Conservation (phyloP, 2,329 filamentous ascomycete genomes). For the Epichloe scottii region DNA sequence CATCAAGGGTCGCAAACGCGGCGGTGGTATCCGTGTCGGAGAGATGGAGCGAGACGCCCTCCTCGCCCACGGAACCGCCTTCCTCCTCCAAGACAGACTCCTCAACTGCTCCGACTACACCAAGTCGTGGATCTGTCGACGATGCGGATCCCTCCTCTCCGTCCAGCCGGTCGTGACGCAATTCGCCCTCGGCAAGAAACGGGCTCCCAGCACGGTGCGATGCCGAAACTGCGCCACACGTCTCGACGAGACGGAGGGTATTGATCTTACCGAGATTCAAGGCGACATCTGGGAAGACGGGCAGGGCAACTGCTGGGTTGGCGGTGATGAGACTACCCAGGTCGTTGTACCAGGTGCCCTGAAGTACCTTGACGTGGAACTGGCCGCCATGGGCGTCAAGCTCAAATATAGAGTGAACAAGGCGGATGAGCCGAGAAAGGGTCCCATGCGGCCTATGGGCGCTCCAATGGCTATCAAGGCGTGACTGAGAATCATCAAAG, state of each 20-base stretch:
- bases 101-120: slow-evolving; percentile 96
- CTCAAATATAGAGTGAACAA: slow-evolving; percentile 63
- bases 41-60: slow-evolving; percentile 98
- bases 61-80: slow-evolving; percentile 88
- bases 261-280: slow-evolving; percentile 42
- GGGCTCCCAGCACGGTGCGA: slow-evolving; percentile 56
- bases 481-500: neutral
- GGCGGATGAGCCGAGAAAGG: slow-evolving; percentile 52
- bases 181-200: slow-evolving; percentile 47
- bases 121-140: slow-evolving; percentile 77
- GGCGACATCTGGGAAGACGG: slow-evolving; percentile 90
- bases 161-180: slow-evolving; percentile 67
- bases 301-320: slow-evolving; percentile 68
- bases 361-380: slow-evolving; percentile 85
- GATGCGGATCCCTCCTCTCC: slow-evolving; percentile 81
- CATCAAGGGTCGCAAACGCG: slow-evolving; percentile 91
- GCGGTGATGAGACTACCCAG: slow-evolving; percentile 80
- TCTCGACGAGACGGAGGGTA: slow-evolving; percentile 44
- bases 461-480: slow-evolving; percentile 7
- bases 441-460: slow-evolving; percentile 31
- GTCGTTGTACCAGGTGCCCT: slow-evolving; percentile 89
- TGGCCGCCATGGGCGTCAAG: slow-evolving; percentile 92
- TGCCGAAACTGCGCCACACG: slow-evolving; percentile 65
- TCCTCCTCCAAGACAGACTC: slow-evolving; percentile 85
- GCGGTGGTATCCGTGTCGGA: slow-evolving; percentile 95